Evolutionary conservation across 2,329 filamentous ascomycete genomes (phyloP).

Genomic region (Penicillium sp.): DNA sequence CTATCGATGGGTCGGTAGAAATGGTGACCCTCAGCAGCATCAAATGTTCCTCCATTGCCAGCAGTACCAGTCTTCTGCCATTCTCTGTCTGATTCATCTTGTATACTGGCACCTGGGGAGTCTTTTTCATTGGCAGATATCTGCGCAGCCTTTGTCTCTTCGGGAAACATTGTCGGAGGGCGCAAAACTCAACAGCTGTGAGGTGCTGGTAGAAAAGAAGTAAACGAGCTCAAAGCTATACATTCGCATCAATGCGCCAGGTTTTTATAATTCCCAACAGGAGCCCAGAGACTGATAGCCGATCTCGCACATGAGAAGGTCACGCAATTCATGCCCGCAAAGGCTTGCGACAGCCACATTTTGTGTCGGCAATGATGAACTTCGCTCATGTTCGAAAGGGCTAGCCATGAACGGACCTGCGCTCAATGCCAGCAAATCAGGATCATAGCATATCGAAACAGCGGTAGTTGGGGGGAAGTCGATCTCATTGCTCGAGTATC

Average conservation of each 20-base stretch:
- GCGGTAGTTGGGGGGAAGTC: background rate
- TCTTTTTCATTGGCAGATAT: background rate
- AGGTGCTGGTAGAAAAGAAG: background rate
- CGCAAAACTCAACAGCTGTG: background rate
- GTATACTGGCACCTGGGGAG: background rate
- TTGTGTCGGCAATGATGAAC: background rate
- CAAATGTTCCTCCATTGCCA: background rate
- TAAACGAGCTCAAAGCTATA: background rate
- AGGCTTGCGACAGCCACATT: background rate
- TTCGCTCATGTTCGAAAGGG: background rate
- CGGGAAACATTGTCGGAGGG: background rate
- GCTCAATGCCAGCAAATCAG: background rate
- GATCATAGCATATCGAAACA: background rate
- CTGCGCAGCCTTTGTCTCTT: background rate
- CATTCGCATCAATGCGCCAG: rapidly evolving
- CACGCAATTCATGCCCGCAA: background rate
- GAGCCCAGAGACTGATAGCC: background rate
- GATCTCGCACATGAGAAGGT: background rate
- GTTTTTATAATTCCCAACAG: background rate
- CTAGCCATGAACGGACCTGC: background rate
- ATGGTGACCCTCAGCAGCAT: background rate
- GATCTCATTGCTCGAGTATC: too few species aligned
- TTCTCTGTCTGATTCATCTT: background rate
- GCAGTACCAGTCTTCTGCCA: background rate
- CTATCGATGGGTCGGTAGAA: slow-evolving; percentile 4